phyloP scores from a whole-genome alignment of 345 rosid genomes.

The Kandelia obovata region DNA sequence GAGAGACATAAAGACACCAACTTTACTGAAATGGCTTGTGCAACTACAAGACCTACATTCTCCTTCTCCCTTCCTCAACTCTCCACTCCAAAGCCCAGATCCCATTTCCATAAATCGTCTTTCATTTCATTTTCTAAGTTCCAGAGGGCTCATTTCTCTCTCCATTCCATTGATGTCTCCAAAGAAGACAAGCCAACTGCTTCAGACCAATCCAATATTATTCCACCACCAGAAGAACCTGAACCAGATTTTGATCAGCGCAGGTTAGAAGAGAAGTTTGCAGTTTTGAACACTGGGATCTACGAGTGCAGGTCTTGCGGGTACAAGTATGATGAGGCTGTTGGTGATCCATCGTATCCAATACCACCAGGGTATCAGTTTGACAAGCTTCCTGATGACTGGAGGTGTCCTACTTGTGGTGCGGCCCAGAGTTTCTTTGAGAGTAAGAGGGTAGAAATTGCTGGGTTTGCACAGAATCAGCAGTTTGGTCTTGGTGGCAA shows the following conservation, averaged over 20 bases:
- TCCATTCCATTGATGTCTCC: constrained; percentile 61
- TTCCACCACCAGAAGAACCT: neutral
- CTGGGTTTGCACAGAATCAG: constrained; percentile 96
- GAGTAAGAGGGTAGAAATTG: constrained; percentile 94
- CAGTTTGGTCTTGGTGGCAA: constrained; percentile 87
- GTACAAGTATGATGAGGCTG: constrained; percentile 78
- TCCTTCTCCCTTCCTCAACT: constrained; percentile 46
- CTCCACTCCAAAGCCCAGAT: constrained; percentile 13
- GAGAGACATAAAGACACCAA: too few relatives aligned
- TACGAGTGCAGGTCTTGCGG: constrained; percentile 97
- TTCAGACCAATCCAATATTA: constrained; percentile 20
- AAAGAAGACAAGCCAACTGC: constrained; percentile 58
- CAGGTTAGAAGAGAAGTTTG: constrained; percentile 85
- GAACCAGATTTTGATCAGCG: constrained; percentile 31
- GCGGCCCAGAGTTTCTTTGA: constrained; percentile 78
- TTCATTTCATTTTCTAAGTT: constrained; percentile 21
- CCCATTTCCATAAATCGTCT: constrained; percentile 25
- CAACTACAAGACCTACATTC: constrained; percentile 54
- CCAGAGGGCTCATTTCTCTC: constrained; percentile 22
- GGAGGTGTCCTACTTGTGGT: constrained; percentile 97
- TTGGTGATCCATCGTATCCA: constrained; percentile 86
- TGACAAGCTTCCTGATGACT: constrained; percentile 74
- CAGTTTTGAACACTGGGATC: constrained; percentile 88
- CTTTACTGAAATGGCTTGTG: constrained; percentile 51
- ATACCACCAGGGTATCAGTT: constrained; percentile 84